Evolutionary conservation across 108 stramenopile species (phyloP), one percentile per base, ranked within the genome.

Genomic region (Phaeodactylum tricornutum): DNA sequence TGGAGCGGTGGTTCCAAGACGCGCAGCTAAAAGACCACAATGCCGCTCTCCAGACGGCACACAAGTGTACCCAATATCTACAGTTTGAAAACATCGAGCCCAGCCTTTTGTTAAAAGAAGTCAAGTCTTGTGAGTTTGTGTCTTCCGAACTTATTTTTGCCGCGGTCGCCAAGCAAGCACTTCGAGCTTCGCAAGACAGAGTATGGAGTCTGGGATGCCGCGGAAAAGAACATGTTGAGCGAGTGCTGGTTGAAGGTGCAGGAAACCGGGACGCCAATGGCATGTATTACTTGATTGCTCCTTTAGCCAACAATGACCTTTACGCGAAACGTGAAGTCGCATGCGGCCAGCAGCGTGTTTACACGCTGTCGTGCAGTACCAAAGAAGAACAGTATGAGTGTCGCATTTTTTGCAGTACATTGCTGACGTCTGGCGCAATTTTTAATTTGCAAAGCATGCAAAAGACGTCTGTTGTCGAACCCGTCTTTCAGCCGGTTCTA

Each of bases 211-310:
- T 66, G 43, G 36, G 38, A 15, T 38, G 55, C 25, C 41, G 64
- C 24, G 55, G 55, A 19, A 29, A 44, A 46, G 44, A 57, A 15
- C 38, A 66, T 24, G 56, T 59, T 38, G 77, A 79, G 51, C 58
- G 77, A 21, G 71, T 79, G n/a, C 61, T 79, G 19, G 73, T 79
- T 6, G 77, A 79, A 60, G 71, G 67, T 20, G 69, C 70, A 30
- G 77, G 73, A 12, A 30, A 39, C 5, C 25, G 47, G 21, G 40
- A 60, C 22, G 71, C 65, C 24, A 74, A 74, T 46, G 77, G 77
- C 0, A 75, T 79, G 20, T 79, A 79, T 47, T 52, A 67, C 34
- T 53, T 61, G 14, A 71, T 72, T 14, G 30, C 61, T 12, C 73
- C 57, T 8, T 36, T 66, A 2, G 34, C 47, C 9, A 12, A 27